Evolutionary conservation across 2,329 filamentous ascomycete species (phyloP).

Genomic region (Aspergillus fumigatiaffinis): DNA sequence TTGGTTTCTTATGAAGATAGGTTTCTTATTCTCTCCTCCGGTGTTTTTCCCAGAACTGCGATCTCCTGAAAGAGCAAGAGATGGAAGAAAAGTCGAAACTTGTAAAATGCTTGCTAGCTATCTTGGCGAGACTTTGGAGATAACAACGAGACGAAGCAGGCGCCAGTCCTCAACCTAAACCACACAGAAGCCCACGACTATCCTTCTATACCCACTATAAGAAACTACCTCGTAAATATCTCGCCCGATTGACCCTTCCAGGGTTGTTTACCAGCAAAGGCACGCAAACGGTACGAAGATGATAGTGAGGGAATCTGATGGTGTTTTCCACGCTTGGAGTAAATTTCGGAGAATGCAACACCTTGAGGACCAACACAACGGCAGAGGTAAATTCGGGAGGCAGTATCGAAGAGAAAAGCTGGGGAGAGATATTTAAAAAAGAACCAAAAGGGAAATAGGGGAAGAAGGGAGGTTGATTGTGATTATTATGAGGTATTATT

Average conservation of each 20-base stretch:
- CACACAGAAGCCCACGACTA: constrained; percentile 24
- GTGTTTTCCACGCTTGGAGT: neutral
- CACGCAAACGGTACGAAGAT: constrained; percentile 7
- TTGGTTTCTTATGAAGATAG: constrained; percentile 11
- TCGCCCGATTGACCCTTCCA: constrained; percentile 17
- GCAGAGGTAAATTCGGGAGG: neutral
- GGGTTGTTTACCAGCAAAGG: constrained; percentile 17
- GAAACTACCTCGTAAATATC: constrained; percentile 20
- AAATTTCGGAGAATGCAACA: neutral
- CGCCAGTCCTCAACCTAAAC: constrained; percentile 25
- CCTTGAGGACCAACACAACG: neutral
- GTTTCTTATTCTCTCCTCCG: constrained; percentile 20
- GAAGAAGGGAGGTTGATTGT: constrained; percentile 1
- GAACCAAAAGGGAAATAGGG: neutral
- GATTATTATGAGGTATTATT: neutral
- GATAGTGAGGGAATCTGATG: neutral
- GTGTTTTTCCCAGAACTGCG: constrained; percentile 20
- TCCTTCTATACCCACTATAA: constrained; percentile 18
- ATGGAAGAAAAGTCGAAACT: constrained; percentile 36
- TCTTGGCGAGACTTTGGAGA: constrained; percentile 36
- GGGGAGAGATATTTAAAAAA: neutral
- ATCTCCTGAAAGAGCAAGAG: constrained; percentile 30
- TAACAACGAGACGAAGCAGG: constrained; percentile 35
- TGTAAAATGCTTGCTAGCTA: constrained; percentile 47
- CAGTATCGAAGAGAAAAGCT: neutral